Percentiles rank a stretch among this genome's conserved stretches.
Conservation (phyloP, 257 asterid species). For the Datura wrightii region DNA sequence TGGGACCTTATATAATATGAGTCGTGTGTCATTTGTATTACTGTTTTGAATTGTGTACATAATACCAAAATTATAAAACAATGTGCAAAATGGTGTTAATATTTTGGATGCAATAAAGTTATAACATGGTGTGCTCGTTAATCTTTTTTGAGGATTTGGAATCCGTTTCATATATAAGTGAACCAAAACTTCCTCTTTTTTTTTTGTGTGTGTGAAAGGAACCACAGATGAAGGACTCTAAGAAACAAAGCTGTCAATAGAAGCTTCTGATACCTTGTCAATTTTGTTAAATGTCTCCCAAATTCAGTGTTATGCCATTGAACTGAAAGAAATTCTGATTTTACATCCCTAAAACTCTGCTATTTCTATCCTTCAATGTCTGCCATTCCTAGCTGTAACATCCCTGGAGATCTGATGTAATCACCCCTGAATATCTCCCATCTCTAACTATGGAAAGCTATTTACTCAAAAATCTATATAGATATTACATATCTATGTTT, state of each 20-base stretch:
- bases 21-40: not conserved
- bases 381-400: not conserved
- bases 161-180: not conserved
- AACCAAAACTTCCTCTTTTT: not conserved
- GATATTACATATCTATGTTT: not conserved
- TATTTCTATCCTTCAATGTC: slow-evolving; percentile 12
- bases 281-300: not conserved
- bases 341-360: not conserved
- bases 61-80: not conserved
- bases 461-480: not conserved
- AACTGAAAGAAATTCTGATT: not conserved
- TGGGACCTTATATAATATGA: not conserved
- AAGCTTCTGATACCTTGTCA: not conserved
- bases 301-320: not conserved
- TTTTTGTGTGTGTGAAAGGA: not conserved
- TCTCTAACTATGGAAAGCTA: not conserved
- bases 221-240: not conserved
- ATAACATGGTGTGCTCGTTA: not conserved
- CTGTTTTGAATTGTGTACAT: not conserved
- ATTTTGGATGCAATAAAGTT: slow-evolving; percentile 14
- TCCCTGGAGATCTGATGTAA: not conserved
- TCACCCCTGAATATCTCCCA: not conserved
- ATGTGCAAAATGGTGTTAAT: slow-evolving; percentile 13
- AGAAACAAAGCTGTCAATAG: not conserved
- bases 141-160: not conserved